A percentile compares a stretch with the other conserved stretches of the same genome.
Evolutionary conservation across 176 grass and related monocot species (phyloP).

Genomic region (Microstegium vimineum): DNA sequence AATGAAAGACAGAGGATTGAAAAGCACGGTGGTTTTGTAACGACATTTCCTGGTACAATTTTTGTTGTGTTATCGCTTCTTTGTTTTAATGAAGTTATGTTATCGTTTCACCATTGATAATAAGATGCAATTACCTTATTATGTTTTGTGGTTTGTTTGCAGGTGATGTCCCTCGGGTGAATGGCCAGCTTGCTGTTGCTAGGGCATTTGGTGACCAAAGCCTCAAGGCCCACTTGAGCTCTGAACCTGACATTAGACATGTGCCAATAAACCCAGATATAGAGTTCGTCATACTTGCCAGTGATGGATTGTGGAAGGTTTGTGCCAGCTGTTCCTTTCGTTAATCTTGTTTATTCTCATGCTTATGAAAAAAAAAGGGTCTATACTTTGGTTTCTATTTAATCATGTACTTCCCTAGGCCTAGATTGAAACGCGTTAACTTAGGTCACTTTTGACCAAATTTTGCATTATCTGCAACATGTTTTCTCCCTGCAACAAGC

Average conservation of each 20-base stretch:
- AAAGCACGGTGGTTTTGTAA: conserved; percentile 92
- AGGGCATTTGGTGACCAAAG: conserved; percentile 97
- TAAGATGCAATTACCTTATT: neutral
- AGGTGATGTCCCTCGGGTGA: conserved; percentile 98
- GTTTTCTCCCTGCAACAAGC: neutral
- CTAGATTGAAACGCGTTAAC: neutral
- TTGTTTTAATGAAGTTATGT: no score
- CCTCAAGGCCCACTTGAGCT: conserved; percentile 95
- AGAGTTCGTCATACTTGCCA: conserved; percentile 96
- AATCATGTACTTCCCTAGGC: neutral
- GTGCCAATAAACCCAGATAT: conserved; percentile 70
- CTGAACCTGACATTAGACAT: conserved; percentile 84
- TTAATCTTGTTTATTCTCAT: neutral
- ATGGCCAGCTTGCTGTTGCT: conserved; percentile 98
- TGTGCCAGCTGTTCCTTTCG: conserved; percentile 7
- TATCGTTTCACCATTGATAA: neutral
- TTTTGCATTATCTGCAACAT: neutral
- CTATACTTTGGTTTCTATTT: neutral
- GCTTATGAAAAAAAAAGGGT: neutral
- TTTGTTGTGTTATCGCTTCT: neutral
- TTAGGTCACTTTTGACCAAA: neutral
- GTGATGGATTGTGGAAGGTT: conserved; percentile 99
- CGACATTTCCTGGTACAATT: conserved; percentile 85
- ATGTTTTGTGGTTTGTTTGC: neutral
- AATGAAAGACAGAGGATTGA: conserved; percentile 90